phyloP scores from a whole-genome alignment of 805 yeast species.

The Metschnikowia kofuensis region DNA sequence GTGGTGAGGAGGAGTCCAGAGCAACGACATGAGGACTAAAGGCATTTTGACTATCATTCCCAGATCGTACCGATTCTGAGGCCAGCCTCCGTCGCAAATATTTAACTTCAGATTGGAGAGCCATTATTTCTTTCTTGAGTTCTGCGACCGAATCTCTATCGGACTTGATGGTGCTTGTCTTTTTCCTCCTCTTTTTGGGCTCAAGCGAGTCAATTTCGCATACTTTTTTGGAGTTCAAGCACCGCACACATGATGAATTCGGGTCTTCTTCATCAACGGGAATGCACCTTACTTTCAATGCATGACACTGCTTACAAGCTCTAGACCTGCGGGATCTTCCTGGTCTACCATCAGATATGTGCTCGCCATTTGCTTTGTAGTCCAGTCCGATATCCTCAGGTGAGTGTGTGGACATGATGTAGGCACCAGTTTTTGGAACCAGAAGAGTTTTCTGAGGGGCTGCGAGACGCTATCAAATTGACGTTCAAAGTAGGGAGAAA shows the following conservation, averaged over 20 bases:
- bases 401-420: conserved; percentile 3
- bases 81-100: conserved; percentile 9
- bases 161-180: conserved; percentile 16
- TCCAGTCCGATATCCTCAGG: conserved; percentile 12
- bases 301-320: conserved; percentile 75
- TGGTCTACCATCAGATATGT: conserved; percentile 5
- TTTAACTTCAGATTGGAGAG: conserved; percentile 18
- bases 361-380: conserved; percentile 1
- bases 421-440: neutral
- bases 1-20: conserved; percentile 18
- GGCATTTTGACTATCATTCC: neutral
- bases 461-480: too few relatives aligned
- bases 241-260: conserved; percentile 68
- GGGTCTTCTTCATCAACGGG: conserved; percentile 62
- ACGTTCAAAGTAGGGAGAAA: too few relatives aligned
- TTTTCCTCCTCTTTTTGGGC: conserved; percentile 47
- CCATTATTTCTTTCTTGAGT: conserved; percentile 21
- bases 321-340: conserved; percentile 41
- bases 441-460: neutral
- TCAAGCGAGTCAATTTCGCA: conserved; percentile 70
- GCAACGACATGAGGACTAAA: neutral
- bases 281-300: conserved; percentile 79
- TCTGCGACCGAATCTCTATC: conserved; percentile 19
- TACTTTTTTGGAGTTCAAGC: conserved; percentile 56
- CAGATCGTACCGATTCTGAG: neutral